Conservation (phyloP, 208 protist genomes). For the Acanthamoeba culbertsoni region DNA sequence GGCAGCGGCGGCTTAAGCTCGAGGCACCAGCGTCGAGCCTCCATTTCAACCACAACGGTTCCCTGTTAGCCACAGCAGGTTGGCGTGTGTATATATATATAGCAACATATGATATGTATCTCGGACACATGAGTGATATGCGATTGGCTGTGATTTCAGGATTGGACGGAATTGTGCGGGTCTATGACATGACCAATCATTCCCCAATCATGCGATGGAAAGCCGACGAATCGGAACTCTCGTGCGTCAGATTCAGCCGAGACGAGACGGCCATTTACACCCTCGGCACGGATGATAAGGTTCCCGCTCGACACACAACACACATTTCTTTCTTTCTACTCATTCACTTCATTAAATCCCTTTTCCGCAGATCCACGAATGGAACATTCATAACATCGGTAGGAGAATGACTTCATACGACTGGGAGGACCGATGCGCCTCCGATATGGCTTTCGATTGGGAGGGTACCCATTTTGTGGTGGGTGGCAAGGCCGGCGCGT, state of each 20-base stretch:
- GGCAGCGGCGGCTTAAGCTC: not conserved
- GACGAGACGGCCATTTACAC: constrained; percentile 39
- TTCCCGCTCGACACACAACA: not conserved
- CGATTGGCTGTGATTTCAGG: not conserved
- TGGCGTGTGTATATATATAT: too few relatives aligned
- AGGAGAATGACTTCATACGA: not conserved
- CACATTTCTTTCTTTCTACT: not conserved
- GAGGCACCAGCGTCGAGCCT: not conserved
- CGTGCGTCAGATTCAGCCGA: constrained; percentile 3
- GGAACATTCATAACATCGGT: constrained; percentile 42
- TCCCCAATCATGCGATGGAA: constrained; percentile 42
- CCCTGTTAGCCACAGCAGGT: not conserved
- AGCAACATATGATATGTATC: not conserved
- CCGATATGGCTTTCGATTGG: constrained; percentile 37
- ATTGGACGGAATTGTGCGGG: not conserved
- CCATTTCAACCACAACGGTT: constrained; percentile 46
- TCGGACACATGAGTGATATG: not conserved
- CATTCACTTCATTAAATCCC: not conserved
- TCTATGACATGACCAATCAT: constrained; percentile 41
- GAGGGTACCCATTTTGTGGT: constrained; percentile 30
- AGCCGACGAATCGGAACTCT: not conserved
- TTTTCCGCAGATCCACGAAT: not conserved
- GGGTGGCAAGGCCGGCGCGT: not conserved
- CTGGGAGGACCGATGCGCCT: not conserved
- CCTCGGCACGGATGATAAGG: not conserved